Base-by-base conservation (phyloP, 768 basidiomycete species). In the Russula griseocarnosa region DNA sequence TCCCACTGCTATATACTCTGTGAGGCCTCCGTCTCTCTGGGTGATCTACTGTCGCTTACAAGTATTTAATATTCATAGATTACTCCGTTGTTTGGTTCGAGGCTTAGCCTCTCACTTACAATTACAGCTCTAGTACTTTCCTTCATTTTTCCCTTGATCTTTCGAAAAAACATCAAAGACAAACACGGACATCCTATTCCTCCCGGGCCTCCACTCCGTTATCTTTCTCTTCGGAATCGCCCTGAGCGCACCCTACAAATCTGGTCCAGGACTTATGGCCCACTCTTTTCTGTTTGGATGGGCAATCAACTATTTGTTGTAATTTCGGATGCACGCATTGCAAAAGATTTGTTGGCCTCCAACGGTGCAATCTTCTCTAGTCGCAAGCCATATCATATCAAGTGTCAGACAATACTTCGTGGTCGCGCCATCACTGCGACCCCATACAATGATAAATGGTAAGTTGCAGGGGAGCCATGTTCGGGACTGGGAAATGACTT, bases 261-360 rank as follows among this genome's bases (percentile, higher is more conserved):
- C 40, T 81, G 80, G 80, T 74, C 77, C 2, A 76, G 76, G 60
- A 74, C 74, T 60, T 81, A 74, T 60, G 81, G 81, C 0, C 70
- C 78, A 0, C 57, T 82, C 9, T 81, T 76, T 64, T 81, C 80
- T 8, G 62, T 82, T 54, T 78, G 75, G 74, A 73, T 82, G 22
- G 81, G 81, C n/a, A 76, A 79, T 63, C 79, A 80, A 63, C 76
- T 80, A n/a, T n/a, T 81, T 28, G 28, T 28, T 28, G 28, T 28
- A 28, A 28, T 28, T 2, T 28, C 28, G 5, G 28, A 28, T 28
- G 28, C 28, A 5, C 5, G 28, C 28, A 28, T 28, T 28, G 2
- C 28, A 2, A 28, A 5, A 5, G 28, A 28, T 5, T 28, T 30
- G 30, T 30, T 30, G 5, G 30, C 7, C 30, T 30, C 30, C 7